Evolutionary conservation across 2,329 filamentous ascomycete genomes (phyloP).

Genomic region (Fusarium mexicanum): DNA sequence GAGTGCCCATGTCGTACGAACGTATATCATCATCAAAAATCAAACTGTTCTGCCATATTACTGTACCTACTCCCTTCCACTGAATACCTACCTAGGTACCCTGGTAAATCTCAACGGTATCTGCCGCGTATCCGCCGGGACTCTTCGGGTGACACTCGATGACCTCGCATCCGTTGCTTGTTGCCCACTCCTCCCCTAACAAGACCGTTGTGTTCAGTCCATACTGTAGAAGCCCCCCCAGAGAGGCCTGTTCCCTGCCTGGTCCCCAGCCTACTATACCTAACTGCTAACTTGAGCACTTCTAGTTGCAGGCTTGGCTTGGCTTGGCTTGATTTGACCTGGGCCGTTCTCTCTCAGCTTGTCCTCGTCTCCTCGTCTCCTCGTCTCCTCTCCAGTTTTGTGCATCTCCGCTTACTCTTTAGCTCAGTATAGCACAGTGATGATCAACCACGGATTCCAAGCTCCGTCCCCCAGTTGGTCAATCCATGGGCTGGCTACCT

Average conservation of each 20-base stretch:
- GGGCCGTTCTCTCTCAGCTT: neutral
- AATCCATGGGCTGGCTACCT: neutral
- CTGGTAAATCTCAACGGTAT: constrained; percentile 23
- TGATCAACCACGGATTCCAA: neutral
- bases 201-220: neutral
- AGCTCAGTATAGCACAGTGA: neutral
- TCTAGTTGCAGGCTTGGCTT: neutral
- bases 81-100: neutral
- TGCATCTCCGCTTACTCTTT: neutral
- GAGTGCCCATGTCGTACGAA: neutral
- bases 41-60: constrained; percentile 3
- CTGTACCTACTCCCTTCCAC: constrained; percentile 5
- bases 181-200: neutral
- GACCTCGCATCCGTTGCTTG: neutral
- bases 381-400: neutral
- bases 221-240: neutral
- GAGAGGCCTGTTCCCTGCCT: constrained; percentile 16
- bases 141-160: constrained; percentile 32
- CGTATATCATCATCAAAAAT: neutral
- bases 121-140: constrained; percentile 26
- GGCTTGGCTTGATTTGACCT: neutral
- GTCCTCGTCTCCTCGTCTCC: neutral
- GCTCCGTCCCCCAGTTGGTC: neutral
- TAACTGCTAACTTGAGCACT: neutral
- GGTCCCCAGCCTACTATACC: neutral